A percentile compares a stretch with the other conserved stretches of the same genome.
Conservation (phyloP, 768 basidiomycete species). For the Tulasnella sp. region DNA sequence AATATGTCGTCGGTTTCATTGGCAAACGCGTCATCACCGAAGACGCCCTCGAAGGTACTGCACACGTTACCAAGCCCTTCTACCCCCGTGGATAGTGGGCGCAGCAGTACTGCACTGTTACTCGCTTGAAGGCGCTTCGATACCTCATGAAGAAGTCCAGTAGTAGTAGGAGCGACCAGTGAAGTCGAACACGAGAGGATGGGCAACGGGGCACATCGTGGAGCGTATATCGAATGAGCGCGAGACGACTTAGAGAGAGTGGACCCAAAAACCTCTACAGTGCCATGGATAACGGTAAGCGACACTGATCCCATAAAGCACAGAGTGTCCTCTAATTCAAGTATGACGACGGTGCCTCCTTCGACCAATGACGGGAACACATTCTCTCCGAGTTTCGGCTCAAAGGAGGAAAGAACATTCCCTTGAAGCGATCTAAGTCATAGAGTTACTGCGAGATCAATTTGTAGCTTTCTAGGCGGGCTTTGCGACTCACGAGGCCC, state of each 20-base stretch:
- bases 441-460: too few relatives aligned
- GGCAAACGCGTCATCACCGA: conserved; percentile 40
- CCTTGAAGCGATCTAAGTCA: too few relatives aligned
- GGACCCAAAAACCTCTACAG: conserved; percentile 48
- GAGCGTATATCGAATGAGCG: conserved; percentile 49
- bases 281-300: conserved; percentile 52
- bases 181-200: conserved; percentile 34
- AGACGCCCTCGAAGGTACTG: conserved; percentile 45
- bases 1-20: conserved; percentile 31
- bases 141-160: conserved; percentile 11
- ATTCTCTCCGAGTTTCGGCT: conserved; percentile 31
- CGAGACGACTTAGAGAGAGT: conserved; percentile 22
- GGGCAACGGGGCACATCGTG: conserved; percentile 26
- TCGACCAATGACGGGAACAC: conserved; percentile 26
- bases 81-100: conserved; percentile 48
- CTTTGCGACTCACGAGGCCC: too few relatives aligned
- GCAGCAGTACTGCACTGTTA: conserved; percentile 43
- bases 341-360: conserved; percentile 32
- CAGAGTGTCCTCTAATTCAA: conserved; percentile 42
- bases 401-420: conserved; percentile 9
- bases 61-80: conserved; percentile 58
- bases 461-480: too few relatives aligned
- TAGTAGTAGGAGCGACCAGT: too few relatives aligned
- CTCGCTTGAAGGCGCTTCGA: conserved; percentile 21
- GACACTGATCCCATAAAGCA: conserved; percentile 59